Evolutionary conservation across 2,329 filamentous ascomycete genomes (phyloP).

Genomic region (Pezizomycotina sp.): DNA sequence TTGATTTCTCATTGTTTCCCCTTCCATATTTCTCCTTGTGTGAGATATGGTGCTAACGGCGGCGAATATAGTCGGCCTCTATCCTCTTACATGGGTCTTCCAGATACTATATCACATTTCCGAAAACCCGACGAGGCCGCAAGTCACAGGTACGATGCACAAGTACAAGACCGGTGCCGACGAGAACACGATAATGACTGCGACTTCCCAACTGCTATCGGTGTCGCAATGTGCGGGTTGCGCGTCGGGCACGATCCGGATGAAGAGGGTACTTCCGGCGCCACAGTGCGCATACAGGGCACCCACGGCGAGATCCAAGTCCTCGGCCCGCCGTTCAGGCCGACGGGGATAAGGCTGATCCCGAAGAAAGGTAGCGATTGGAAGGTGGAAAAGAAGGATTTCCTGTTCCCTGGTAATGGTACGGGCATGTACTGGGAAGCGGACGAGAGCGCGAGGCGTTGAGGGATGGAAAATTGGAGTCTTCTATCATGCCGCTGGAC

Average conservation of each 20-base stretch:
- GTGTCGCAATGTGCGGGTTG: conserved; percentile 52
- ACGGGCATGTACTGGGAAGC: conserved; percentile 86
- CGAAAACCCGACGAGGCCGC: conserved; percentile 49
- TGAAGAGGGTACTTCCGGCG: conserved; percentile 41
- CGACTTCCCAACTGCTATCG: conserved; percentile 59
- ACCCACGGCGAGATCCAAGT: conserved; percentile 70
- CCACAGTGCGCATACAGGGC: conserved; percentile 65
- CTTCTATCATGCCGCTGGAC: conserved; percentile 48
- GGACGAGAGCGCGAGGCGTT: conserved; percentile 62
- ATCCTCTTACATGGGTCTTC: conserved; percentile 80
- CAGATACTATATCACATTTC: conserved; percentile 74
- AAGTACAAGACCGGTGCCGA: conserved; percentile 63
- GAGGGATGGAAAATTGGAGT: conserved; percentile 61
- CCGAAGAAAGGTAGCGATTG: conserved; percentile 37
- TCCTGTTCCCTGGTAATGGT: conserved; percentile 36
- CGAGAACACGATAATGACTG: conserved; percentile 64
- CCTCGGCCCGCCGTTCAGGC: conserved; percentile 52
- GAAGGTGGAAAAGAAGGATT: conserved; percentile 28
- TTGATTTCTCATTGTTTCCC: background rate
- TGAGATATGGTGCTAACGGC: background rate
- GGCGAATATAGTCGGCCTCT: conserved; percentile 49
- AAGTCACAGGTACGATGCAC: conserved; percentile 50
- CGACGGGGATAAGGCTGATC: conserved; percentile 48
- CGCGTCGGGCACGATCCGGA: conserved; percentile 47
- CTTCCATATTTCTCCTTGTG: background rate